These are phyloP conservation scores for Schizochytrium sp. DNA, from an alignment of 108 stramenopile genomes.

Conservation along the genomic window DNA sequence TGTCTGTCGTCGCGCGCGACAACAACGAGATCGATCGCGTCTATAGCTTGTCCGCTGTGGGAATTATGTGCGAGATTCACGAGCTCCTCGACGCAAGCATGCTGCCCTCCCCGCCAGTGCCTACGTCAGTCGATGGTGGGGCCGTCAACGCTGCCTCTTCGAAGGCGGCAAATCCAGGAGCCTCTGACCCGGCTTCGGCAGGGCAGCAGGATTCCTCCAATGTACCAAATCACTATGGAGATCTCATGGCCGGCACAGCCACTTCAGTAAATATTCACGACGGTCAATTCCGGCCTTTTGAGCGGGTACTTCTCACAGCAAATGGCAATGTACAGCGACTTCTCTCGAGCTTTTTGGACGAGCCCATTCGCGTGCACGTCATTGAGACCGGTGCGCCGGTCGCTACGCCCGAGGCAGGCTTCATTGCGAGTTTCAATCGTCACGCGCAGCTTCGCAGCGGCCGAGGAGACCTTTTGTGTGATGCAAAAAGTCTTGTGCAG, in stretches of 20 bases:
- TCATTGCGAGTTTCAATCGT: neutral
- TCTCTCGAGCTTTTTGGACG: neutral
- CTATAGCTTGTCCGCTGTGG: neutral
- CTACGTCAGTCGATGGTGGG: neutral
- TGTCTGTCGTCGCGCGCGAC: neutral
- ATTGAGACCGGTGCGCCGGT: neutral
- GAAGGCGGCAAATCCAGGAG: neutral
- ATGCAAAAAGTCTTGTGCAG: neutral
- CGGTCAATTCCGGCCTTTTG: neutral
- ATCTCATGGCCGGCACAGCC: neutral
- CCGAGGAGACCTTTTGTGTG: neutral
- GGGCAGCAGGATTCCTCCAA: neutral
- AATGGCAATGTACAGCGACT: conserved; percentile 8
- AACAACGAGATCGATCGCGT: neutral
- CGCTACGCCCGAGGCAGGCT: neutral
- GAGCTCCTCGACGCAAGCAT: neutral
- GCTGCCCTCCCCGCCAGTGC: neutral
- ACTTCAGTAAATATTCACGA: neutral
- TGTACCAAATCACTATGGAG: neutral
- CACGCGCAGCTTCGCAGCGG: neutral
- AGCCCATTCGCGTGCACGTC: neutral
- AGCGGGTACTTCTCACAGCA: neutral
- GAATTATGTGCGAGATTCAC: neutral
- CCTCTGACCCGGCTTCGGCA: neutral
- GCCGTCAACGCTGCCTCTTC: neutral